These are phyloP conservation scores for Nepenthes mirabilis DNA, from an alignment of 148 eudicot species.

Conservation along the genomic window DNA sequence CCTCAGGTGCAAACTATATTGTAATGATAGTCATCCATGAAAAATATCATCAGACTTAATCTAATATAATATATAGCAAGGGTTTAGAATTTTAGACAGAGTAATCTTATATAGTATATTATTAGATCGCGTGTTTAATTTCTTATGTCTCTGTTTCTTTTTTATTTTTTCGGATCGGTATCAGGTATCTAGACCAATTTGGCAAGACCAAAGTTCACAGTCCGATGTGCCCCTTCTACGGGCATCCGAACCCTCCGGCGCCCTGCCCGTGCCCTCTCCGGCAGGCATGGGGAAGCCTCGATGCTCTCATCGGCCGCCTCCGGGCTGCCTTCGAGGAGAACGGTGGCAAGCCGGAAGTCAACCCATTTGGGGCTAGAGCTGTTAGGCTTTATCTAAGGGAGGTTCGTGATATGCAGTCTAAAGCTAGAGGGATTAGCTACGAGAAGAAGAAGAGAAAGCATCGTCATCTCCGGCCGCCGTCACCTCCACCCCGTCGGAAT, in stretches of 20 bases:
- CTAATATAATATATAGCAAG: no score
- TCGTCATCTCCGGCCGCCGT: background rate
- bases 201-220: conserved; percentile 41
- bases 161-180: background rate
- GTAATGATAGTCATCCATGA: no score
- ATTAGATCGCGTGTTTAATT: no score
- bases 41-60: no score
- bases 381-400: conserved; percentile 35
- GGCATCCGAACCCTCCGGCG: conserved; percentile 42
- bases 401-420: conserved; percentile 34
- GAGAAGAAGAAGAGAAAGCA: conserved; percentile 40
- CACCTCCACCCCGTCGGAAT: no score
- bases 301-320: conserved; percentile 40
- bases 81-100: no score
- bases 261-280: conserved; percentile 42
- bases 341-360: conserved; percentile 30
- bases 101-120: no score
- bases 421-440: conserved; percentile 40
- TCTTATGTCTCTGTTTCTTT: no score
- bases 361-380: conserved; percentile 46
- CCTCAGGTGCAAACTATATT: no score
- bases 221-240: conserved; percentile 36
- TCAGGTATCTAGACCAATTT: conserved; percentile 36
- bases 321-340: conserved; percentile 40
- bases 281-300: conserved; percentile 44